A percentile compares a stretch with the other conserved stretches of the same genome.
Conservation (phyloP, 305 asterid species). For the Fraxinus sp. region DNA sequence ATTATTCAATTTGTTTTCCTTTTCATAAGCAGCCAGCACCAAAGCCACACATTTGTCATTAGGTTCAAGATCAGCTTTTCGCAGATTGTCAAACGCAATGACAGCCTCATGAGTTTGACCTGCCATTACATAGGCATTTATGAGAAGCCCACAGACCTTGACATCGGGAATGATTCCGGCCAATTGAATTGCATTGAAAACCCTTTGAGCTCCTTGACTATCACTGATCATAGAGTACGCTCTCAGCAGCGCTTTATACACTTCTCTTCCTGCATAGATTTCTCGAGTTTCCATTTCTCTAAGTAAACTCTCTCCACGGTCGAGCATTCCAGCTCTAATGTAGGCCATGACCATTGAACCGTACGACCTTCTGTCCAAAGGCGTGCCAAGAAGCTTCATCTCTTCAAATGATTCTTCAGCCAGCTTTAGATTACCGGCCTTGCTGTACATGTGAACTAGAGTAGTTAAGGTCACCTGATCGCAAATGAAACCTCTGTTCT, state of each 20-base stretch:
- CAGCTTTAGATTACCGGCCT: constrained; percentile 60
- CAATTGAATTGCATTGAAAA: constrained; percentile 71
- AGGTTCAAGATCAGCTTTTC: constrained; percentile 56
- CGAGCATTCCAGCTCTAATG: constrained; percentile 63
- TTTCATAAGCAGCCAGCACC: constrained; percentile 57
- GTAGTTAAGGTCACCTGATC: constrained; percentile 84
- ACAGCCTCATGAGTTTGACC: constrained; percentile 64
- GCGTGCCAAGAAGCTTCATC: constrained; percentile 74
- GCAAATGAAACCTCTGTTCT: constrained; percentile 58
- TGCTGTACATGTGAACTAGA: constrained; percentile 84
- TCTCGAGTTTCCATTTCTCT: constrained; percentile 72
- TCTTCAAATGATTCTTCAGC: constrained; percentile 70
- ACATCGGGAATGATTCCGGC: constrained; percentile 78
- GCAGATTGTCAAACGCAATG: constrained; percentile 66
- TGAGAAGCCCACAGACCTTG: constrained; percentile 68
- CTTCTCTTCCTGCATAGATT: constrained; percentile 70
- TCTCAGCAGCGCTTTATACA: constrained; percentile 77
- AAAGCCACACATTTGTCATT: constrained; percentile 78
- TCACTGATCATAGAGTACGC: constrained; percentile 77
- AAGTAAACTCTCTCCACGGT: constrained; percentile 54
- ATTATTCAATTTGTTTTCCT: constrained; percentile 56
- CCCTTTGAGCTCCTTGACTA: constrained; percentile 66
- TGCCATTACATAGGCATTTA: constrained; percentile 62
- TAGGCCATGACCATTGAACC: constrained; percentile 94
- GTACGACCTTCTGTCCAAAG: constrained; percentile 71